Evolutionary conservation across 805 yeast species (phyloP), one percentile per base, ranked within the genome.

Genomic region (Metschnikowia cubensis): DNA sequence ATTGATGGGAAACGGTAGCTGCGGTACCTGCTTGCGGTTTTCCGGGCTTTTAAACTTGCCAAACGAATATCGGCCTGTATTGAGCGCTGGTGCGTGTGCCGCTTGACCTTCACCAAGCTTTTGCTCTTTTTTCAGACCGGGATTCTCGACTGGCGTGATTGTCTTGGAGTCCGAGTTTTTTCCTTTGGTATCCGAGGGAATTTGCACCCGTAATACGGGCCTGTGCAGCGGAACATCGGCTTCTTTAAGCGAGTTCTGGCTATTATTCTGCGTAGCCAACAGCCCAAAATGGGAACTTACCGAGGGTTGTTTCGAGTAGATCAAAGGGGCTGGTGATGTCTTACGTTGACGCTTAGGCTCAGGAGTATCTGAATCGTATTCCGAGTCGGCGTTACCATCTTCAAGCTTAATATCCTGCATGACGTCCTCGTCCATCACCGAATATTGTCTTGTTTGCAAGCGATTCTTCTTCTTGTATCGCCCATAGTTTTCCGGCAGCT

Each of bases 401-500:
- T 45, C 53, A 14, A 44, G 48, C 20, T 47, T 66, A 33, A 58
- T 59, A 2, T 68, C 69, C 3, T 52, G 59, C 32, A 42, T 18
- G 36, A 25, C 25, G 13, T 51, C 59, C 14, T 48, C 59, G 13
- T 59, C 63, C 20, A 59, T 62, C 14, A 58, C 61, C 7, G 50
- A 45, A n/a, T 49, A 42, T 18, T 44, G 33, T 45, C 36, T 58
- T 18, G 57, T 42, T 32, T 52, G 55, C 21, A 73, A 55, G 48
- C 58, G 59, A 47, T 55, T 55, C 46, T 71, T 70, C 58, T 77
- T 70, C 53, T 68, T 69, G 63, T 82, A 82, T 52, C 77, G 77
- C 11, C 90, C 90, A 59, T 82, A 87, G 62, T 84, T 85, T 3
- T 72, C 74, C 0, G 91, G 91, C 18, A 76, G 72, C 61, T 85